Evolutionary conservation across 495 filamentous ascomycete species (phyloP), one percentile per base, ranked within the genome.

Genomic region (Penicillium cataractarum): DNA sequence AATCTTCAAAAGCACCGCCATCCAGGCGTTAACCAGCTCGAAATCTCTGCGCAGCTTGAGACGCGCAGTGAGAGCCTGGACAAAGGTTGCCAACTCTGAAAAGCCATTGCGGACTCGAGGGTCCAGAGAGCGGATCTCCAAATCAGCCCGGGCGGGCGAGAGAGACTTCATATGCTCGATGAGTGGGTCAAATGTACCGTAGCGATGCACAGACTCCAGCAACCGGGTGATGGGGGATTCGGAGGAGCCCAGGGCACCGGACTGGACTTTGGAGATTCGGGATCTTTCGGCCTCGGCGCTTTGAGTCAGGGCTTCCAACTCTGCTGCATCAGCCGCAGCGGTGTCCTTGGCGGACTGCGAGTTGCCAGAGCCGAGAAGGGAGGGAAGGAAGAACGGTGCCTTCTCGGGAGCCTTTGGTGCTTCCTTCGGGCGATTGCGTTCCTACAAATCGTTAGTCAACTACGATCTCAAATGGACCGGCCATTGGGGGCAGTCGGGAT

Each of bases 1-100:
- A 37, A 94, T 72, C 53, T 88, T 84, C 57, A 99, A 67, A 66
- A 97, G 95, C 0, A 97, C 93, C 17, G 87, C 86, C 90, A 99
- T 97, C 95, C 96, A 99, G 10, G 92, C 92, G 76, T 97, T 92
- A 42, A 91, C 88, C 51, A 99, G 82, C 71, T 99, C 95, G 73
- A 93, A 99, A 77, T 99, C 95, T 46, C 82, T 83, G 58, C 84
- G 84, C 42, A 82, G 77, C 21, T 76, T 74, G 27, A 98, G 78
- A 17, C 89, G 82, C 59, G 75, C 77, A 0, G 90, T 93, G 49
- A 99, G 76, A 5, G 92, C 91, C 9, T 74, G 57, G 35, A 98
- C 86, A 66, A 99, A 97, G 51, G 83, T 80, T 2, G 78, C 72
- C 29, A 92, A 71, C 65, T 93, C 90, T 27, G 74, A 78, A 31